Conservation (phyloP, 2,329 filamentous ascomycete genomes). For the Botrytis hyacinthi region DNA sequence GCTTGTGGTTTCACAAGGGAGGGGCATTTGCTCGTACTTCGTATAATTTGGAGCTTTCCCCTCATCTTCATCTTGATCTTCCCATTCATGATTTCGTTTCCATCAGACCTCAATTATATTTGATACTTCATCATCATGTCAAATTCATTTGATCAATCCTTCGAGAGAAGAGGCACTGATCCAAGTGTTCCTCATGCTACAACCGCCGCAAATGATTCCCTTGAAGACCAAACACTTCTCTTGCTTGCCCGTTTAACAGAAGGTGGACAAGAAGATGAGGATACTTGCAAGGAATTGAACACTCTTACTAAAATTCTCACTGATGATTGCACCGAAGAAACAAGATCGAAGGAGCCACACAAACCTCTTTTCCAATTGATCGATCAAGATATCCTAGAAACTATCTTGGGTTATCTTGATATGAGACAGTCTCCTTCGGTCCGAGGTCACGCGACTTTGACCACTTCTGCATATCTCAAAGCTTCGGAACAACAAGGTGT, state of each 20-base stretch:
- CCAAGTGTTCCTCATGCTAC: slow-evolving; percentile 27
- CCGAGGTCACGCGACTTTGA: slow-evolving; percentile 77
- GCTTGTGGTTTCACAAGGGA: slow-evolving; percentile 10
- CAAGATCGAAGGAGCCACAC: slow-evolving; percentile 34
- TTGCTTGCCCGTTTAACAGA: slow-evolving; percentile 88
- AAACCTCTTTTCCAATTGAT: slow-evolving; percentile 52
- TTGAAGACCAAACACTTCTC: slow-evolving; percentile 36
- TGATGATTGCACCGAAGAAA: slow-evolving; percentile 43
- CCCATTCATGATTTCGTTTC: not conserved
- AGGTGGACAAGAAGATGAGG: slow-evolving; percentile 78
- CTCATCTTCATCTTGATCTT: slow-evolving; percentile 11
- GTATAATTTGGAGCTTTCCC: not conserved
- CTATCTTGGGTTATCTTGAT: slow-evolving; percentile 82
- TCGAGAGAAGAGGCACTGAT: slow-evolving; percentile 25
- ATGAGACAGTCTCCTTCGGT: slow-evolving; percentile 72
- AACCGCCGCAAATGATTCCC: slow-evolving; percentile 29
- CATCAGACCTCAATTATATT: not conserved
- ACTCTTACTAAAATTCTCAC: slow-evolving; percentile 58
- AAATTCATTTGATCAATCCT: slow-evolving; percentile 8
- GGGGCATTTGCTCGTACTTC: not conserved
- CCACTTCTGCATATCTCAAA: slow-evolving; percentile 80
- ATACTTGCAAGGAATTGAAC: slow-evolving; percentile 60
- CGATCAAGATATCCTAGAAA: slow-evolving; percentile 75
- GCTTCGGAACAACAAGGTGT: slow-evolving; percentile 69
- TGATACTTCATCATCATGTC: slow-evolving; percentile 11